phyloP scores from a whole-genome alignment of 1,284 basidiomycete genomes.

The Ustilago esculenta region DNA sequence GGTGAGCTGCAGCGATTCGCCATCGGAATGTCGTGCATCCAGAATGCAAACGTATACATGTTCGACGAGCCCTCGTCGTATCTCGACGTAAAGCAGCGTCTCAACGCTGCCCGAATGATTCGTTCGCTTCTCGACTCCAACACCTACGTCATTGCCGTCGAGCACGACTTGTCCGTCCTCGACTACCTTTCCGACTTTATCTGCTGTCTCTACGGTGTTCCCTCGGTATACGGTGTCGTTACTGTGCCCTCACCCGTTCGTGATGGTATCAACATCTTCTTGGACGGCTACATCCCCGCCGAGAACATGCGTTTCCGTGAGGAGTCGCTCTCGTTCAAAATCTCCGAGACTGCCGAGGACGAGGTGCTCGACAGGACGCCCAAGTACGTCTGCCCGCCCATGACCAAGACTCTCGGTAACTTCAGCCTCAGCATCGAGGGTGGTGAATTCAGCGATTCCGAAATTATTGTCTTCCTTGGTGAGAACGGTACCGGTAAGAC shows the following conservation, averaged over 20 bases:
- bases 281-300: conserved; percentile 66
- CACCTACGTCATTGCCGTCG: conserved; percentile 67
- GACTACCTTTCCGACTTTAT: conserved; percentile 67
- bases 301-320: conserved; percentile 68
- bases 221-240: conserved; percentile 66
- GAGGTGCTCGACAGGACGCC: conserved; percentile 57
- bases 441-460: conserved; percentile 64
- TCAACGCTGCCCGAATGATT: conserved; percentile 65
- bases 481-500: conserved; percentile 67
- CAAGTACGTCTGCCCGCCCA: conserved; percentile 61
- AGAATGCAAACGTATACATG: conserved; percentile 67
- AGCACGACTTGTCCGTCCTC: conserved; percentile 66
- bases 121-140: conserved; percentile 62
- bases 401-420: conserved; percentile 65
- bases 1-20: conserved; percentile 67
- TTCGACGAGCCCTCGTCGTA: conserved; percentile 67
- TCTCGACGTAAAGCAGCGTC: conserved; percentile 67
- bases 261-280: conserved; percentile 67
- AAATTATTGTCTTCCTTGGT: conserved; percentile 67
- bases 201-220: conserved; percentile 67
- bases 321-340: conserved; percentile 66
- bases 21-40: conserved; percentile 66
- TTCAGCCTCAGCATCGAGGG: conserved; percentile 64
- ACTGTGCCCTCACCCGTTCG: conserved; percentile 65
- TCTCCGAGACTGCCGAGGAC: conserved; percentile 66